Percentiles rank a stretch among this genome's conserved stretches.
Evolutionary conservation across 257 asterid species (phyloP).

Genomic region (Solanum sitiens): DNA sequence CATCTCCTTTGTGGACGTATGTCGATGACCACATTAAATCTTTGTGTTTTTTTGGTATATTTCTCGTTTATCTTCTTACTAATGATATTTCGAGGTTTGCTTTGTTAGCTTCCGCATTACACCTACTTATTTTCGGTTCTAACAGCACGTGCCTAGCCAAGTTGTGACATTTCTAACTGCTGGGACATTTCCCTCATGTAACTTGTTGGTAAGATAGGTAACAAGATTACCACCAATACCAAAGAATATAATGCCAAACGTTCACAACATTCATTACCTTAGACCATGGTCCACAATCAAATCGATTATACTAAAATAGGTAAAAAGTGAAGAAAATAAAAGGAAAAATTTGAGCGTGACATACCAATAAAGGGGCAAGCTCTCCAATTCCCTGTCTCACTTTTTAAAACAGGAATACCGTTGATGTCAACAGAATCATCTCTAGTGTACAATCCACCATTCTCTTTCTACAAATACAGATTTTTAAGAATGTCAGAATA

Average conservation of each 20-base stretch:
- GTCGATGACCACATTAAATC: no score
- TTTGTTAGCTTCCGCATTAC: no score
- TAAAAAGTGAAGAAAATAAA: not conserved
- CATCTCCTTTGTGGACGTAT: no score
- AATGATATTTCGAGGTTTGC: no score
- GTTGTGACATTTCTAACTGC: slow-evolving; percentile 92
- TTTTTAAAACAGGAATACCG: slow-evolving; percentile 73
- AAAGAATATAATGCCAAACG: slow-evolving; percentile 66
- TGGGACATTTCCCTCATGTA: slow-evolving; percentile 77
- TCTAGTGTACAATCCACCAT: slow-evolving; percentile 41
- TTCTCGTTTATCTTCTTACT: no score
- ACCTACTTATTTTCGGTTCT: no score
- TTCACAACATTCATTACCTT: slow-evolving; percentile 96
- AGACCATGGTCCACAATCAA: slow-evolving; percentile 6
- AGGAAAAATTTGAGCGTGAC: not conserved
- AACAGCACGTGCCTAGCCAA: slow-evolving; percentile 73
- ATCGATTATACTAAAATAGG: not conserved
- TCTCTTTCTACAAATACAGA: slow-evolving; percentile 30
- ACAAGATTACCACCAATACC: slow-evolving; percentile 89
- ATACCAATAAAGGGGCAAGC: slow-evolving; percentile 96
- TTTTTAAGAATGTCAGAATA: not conserved
- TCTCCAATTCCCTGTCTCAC: slow-evolving; percentile 87
- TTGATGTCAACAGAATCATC: slow-evolving; percentile 92
- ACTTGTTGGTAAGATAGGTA: slow-evolving; percentile 69
- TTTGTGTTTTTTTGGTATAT: no score